These are phyloP conservation scores for Fraxinus americana DNA, from an alignment of 257 asterid genomes.

Conservation along the genomic window DNA sequence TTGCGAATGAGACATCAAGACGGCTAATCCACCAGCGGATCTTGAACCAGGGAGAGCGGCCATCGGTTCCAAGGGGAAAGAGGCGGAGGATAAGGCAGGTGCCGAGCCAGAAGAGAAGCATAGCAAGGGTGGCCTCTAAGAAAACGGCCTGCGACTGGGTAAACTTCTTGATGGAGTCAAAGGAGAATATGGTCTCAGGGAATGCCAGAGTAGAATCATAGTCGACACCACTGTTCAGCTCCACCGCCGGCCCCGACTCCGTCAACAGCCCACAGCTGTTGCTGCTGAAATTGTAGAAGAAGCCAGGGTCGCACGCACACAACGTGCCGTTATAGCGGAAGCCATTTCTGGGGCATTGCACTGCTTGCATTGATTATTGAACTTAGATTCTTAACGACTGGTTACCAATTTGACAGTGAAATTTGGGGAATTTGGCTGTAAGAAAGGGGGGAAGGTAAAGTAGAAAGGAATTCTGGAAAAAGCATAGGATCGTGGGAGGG, in stretches of 20 bases:
- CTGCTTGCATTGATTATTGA: slow-evolving; percentile 1
- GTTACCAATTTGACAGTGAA: background rate
- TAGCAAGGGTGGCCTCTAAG: slow-evolving; percentile 73
- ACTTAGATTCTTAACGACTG: background rate
- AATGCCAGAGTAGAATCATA: slow-evolving; percentile 48
- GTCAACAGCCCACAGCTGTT: slow-evolving; percentile 56
- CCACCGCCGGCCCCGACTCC: slow-evolving; percentile 31
- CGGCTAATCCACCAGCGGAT: slow-evolving; percentile 97
- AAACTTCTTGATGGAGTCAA: slow-evolving; percentile 73
- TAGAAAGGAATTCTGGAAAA: background rate
- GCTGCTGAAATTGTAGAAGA: slow-evolving; percentile 37
- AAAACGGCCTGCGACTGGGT: slow-evolving; percentile 93
- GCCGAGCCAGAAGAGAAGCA: slow-evolving; percentile 67
- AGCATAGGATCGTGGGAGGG: background rate
- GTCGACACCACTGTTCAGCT: slow-evolving; percentile 67
- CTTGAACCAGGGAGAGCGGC: slow-evolving; percentile 70
- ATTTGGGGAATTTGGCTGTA: background rate
- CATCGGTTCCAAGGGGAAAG: slow-evolving; percentile 62
- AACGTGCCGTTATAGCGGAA: slow-evolving; percentile 59
- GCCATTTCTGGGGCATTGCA: slow-evolving; percentile 70
- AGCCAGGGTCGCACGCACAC: slow-evolving; percentile 88
- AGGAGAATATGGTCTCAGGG: slow-evolving; percentile 67
- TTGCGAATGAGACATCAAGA: slow-evolving; percentile 74
- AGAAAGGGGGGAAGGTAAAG: background rate
- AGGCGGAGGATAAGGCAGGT: slow-evolving; percentile 70